phyloP scores from a whole-genome alignment of 2,329 filamentous ascomycete species.

The Elsinoe ampelina region DNA sequence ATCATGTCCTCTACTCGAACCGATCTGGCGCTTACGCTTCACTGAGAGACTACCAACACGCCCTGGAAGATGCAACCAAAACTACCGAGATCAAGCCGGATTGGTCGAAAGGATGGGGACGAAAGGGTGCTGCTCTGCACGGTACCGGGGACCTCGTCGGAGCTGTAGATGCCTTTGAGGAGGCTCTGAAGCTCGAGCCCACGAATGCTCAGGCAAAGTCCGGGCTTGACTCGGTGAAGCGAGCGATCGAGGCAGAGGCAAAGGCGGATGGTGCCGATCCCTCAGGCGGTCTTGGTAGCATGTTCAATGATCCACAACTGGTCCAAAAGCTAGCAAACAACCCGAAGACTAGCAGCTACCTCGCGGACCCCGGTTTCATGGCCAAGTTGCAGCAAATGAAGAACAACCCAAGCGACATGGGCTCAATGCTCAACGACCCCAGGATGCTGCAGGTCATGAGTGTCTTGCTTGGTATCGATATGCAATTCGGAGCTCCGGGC shows the following conservation, averaged over 20 bases:
- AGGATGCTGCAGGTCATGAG: conserved; percentile 90
- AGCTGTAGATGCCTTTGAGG: conserved; percentile 82
- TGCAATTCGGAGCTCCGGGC: conserved; percentile 57
- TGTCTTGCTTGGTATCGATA: conserved; percentile 86
- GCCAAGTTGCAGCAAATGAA: conserved; percentile 73
- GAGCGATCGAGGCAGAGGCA: conserved; percentile 74
- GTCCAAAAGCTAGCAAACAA: conserved; percentile 85
- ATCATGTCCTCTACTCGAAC: conserved; percentile 98
- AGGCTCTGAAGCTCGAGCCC: conserved; percentile 87
- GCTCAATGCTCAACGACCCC: conserved; percentile 77
- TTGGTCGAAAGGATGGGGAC: conserved; percentile 94
- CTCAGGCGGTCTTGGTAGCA: conserved; percentile 67
- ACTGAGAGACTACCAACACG: conserved; percentile 76
- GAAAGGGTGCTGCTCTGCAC: conserved; percentile 85
- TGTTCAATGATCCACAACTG: conserved; percentile 90
- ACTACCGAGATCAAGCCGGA: conserved; percentile 91
- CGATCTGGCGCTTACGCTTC: conserved; percentile 81
- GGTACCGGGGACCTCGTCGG: conserved; percentile 76
- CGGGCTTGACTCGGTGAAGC: conserved; percentile 73
- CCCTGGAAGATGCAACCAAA: conserved; percentile 83
- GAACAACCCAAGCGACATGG: conserved; percentile 68
- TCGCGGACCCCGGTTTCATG: conserved; percentile 84
- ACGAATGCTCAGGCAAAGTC: conserved; percentile 88
- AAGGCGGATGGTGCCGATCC: conserved; percentile 56
- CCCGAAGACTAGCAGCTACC: conserved; percentile 77